Evolutionary conservation across 2,329 filamentous ascomycete genomes (phyloP).

Genomic region (Penicillium sp.): DNA sequence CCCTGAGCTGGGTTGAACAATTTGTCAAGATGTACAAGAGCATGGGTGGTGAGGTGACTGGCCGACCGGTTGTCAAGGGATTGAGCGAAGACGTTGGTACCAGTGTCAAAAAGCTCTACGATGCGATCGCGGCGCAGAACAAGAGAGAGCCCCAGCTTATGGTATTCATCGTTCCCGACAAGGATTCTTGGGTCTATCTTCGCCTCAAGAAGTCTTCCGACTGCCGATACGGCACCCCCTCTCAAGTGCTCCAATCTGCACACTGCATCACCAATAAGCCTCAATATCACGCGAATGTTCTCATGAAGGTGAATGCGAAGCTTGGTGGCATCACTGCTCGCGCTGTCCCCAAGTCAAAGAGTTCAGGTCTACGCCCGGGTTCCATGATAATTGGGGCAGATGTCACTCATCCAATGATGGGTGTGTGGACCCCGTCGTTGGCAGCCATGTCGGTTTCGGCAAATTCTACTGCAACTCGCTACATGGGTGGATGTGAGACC

Average conservation of each 20-base stretch:
- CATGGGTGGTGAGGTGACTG: slow-evolving; percentile 60
- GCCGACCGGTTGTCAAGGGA: slow-evolving; percentile 48
- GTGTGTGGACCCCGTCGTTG: slow-evolving; percentile 68
- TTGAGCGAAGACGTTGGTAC: slow-evolving; percentile 50
- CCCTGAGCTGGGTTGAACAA: slow-evolving; percentile 56
- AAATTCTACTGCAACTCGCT: slow-evolving; percentile 70
- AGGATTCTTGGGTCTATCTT: slow-evolving; percentile 71
- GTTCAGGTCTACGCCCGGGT: slow-evolving; percentile 36
- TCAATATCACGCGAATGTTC: slow-evolving; percentile 91
- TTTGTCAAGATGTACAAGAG: slow-evolving; percentile 62
- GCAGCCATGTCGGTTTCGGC: slow-evolving; percentile 83
- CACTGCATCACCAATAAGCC: slow-evolving; percentile 69
- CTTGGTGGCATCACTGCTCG: slow-evolving; percentile 76
- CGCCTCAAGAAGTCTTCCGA: slow-evolving; percentile 88
- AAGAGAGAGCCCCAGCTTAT: slow-evolving; percentile 69
- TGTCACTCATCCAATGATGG: slow-evolving; percentile 79
- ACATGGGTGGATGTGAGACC: slow-evolving; percentile 74
- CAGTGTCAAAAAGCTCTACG: slow-evolving; percentile 58
- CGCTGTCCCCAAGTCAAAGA: slow-evolving; percentile 46
- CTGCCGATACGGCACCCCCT: slow-evolving; percentile 77
- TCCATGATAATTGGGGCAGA: slow-evolving; percentile 90
- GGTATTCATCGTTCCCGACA: slow-evolving; percentile 72
- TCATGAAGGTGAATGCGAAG: slow-evolving; percentile 97
- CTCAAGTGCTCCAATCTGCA: slow-evolving; percentile 73
- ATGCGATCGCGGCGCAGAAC: slow-evolving; percentile 37